Evolutionary conservation across 345 rosid species (phyloP), one percentile per base, ranked within the genome.

Genomic region (Ceriops zippeliana): DNA sequence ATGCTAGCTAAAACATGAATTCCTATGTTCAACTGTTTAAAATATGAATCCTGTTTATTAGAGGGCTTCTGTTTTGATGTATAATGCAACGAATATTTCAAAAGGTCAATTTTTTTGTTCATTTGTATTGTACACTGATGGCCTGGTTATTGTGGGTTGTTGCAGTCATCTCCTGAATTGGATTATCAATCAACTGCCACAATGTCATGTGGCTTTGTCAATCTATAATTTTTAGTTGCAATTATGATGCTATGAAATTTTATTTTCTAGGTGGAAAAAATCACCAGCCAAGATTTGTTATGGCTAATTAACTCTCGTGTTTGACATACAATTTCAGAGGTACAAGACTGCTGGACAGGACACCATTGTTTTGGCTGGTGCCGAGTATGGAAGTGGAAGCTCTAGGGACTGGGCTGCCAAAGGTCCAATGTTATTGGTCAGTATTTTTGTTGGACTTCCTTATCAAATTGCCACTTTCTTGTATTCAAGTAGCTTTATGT

Each of bases 381-480:
- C 98, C 1, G 99, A 95, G 76, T 95, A 95, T 60, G 98, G 98
- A 78, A 95, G 99, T 71, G 99, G 99, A 83, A 95, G 99, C 83
- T 95, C 99, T 27, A 84, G 99, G 67, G 99, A 95, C 83, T 95
- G 99, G 99, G 99, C 99, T 73, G 98, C 99, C 61, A 95, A 95
- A 85, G 99, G 99, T 73, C 99, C 99, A 24, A 87, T 92, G 97
- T 68, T 95, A 61, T 81, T 87, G 93, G 99, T 91, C 69, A 71
- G 84, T 67, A 51, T 53, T 67, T 21, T 62, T 20, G 58, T 47
- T 35, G 19, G 24, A 54, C 11, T 62, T 35, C 27, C 46, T 79
- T 27, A 65, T 15, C 63, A 61, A 22, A 35, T 24, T 52, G 30
- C 27, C 13, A 13, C 4, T 49, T 65, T 27, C 47, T 31, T 3